Conservation (phyloP, 495 filamentous ascomycete species). For the Umbilicaria muhlenbergii region DNA sequence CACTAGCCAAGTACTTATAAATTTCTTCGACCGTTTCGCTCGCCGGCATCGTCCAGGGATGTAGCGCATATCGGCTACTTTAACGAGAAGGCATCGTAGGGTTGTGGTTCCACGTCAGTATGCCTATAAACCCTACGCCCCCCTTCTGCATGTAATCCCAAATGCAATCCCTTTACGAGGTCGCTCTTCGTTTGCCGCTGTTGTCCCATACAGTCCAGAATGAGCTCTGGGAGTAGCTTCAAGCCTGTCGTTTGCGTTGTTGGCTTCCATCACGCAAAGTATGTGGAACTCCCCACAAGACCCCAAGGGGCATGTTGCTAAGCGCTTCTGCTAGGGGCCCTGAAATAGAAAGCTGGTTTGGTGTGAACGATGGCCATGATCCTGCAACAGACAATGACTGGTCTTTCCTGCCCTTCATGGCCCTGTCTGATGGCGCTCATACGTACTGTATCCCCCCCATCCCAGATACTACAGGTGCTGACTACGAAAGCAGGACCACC, state of each 20-base stretch:
- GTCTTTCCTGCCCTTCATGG: slow-evolving; percentile 90
- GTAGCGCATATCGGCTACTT: no score
- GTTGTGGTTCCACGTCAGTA: no score
- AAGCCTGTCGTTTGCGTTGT: slow-evolving; percentile 69
- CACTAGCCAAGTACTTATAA: no score
- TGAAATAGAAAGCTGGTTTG: slow-evolving; percentile 87
- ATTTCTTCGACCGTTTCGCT: no score
- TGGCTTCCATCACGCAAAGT: slow-evolving; percentile 91
- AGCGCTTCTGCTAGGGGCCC: slow-evolving; percentile 53
- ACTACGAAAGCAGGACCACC: slow-evolving; percentile 37
- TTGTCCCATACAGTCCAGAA: not conserved
- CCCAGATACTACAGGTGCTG: slow-evolving; percentile 2
- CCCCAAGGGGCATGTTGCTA: slow-evolving; percentile 1
- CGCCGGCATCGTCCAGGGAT: no score
- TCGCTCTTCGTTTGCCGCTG: no score
- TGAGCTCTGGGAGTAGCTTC: not conserved
- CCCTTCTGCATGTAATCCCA: no score
- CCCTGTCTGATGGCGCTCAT: slow-evolving; percentile 91
- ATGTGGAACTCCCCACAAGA: slow-evolving; percentile 13
- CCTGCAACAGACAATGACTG: slow-evolving; percentile 82
- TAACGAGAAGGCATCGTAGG: no score
- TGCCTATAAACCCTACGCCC: no score
- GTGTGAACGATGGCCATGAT: slow-evolving; percentile 58
- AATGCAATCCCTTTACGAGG: no score
- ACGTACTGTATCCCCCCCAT: slow-evolving; percentile 38